A percentile compares a stretch with the other conserved stretches of the same genome.
These are phyloP conservation scores for Cyclostephanos tholiformis DNA, from an alignment of 108 stramenopile genomes.

Conservation along the genomic window DNA sequence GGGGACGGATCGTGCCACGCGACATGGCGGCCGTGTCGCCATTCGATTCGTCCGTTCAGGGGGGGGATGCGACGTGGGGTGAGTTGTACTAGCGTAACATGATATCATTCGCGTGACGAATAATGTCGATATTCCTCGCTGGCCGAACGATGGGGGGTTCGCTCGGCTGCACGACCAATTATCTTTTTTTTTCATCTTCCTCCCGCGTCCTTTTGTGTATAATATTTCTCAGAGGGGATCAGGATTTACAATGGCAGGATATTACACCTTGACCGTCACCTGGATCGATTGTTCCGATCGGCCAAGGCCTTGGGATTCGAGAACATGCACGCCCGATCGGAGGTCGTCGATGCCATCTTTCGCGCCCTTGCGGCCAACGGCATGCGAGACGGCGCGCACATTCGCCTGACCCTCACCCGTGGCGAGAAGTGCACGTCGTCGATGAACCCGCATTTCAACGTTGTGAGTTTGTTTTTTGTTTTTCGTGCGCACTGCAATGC, in stretches of 20 bases:
- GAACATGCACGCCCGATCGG: slow-evolving; percentile 77
- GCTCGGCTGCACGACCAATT: not conserved
- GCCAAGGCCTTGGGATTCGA: slow-evolving; percentile 91
- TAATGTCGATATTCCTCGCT: not conserved
- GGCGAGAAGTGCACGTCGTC: slow-evolving; percentile 88
- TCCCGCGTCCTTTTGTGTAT: no score
- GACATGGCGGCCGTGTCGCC: slow-evolving; percentile 74
- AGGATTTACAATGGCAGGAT: slow-evolving; percentile 87
- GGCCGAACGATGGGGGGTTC: not conserved
- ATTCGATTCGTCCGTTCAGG: slow-evolving; percentile 93
- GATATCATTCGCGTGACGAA: not conserved
- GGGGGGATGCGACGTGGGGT: slow-evolving; percentile 80
- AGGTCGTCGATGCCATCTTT: slow-evolving; percentile 88
- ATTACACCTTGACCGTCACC: slow-evolving; percentile 84
- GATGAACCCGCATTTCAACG: slow-evolving; percentile 94
- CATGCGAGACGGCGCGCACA: slow-evolving; percentile 92
- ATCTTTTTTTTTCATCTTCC: not conserved
- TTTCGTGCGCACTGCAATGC: no score
- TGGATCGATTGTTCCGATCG: slow-evolving; percentile 82
- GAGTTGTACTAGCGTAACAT: not conserved
- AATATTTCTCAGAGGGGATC: slow-evolving; percentile 77
- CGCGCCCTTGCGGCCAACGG: slow-evolving; percentile 91
- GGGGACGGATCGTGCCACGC: slow-evolving; percentile 71
- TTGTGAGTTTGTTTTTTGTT: no score
- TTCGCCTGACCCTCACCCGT: slow-evolving; percentile 89